Base-by-base conservation (phyloP, 441 rosid species). In the Bruguiera hainesii region DNA sequence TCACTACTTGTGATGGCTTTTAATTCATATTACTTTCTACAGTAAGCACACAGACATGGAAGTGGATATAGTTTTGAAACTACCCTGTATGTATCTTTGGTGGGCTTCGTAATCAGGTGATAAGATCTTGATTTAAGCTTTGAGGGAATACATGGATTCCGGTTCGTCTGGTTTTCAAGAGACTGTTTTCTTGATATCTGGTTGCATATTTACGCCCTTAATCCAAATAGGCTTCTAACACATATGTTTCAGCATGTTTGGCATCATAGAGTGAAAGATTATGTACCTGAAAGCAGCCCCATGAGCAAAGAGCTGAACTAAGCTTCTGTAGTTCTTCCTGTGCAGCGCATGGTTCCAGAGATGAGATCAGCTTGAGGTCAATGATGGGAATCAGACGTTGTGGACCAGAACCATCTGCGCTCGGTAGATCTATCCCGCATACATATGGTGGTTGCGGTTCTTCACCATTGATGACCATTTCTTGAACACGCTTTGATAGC, bases 231-330 rank as follows among this genome's bases (percentile, higher is more conserved):
- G 58, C 28, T 55, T 20, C 18, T 9, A 23, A 3, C 10, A 23
- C 28, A 10, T 9, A 4, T 3, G 10, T 4, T 23, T 23, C 48
- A 11, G 16, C 48, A 42, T 3, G 48, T 42, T 42, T 42, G 48
- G 48, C 48, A 3, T 42, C 48, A 13, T 13, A 42, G 48, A 11
- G 39, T 55, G 65, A 33, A 55, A 26, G 11, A 57, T 15, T 29
- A 46, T 39, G 48, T 6, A 84, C 86, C 86, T 73, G 85, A 72
- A 82, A 82, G 78, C 88, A 88, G 35, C 90, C 93, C 78, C 89
- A 79, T 59, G 76, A 76, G 72, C 68, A 64, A 64, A 91, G 87
- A 53, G 92, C 86, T 15, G 68, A 80, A 71, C 70, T 75, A 50
- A 89, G 87, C 56, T 82, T 85, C 37, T 69, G 74, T 30, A 82